phyloP scores from a whole-genome alignment of 2,329 filamentous ascomycete species.

The Byssothecium circinans region DNA sequence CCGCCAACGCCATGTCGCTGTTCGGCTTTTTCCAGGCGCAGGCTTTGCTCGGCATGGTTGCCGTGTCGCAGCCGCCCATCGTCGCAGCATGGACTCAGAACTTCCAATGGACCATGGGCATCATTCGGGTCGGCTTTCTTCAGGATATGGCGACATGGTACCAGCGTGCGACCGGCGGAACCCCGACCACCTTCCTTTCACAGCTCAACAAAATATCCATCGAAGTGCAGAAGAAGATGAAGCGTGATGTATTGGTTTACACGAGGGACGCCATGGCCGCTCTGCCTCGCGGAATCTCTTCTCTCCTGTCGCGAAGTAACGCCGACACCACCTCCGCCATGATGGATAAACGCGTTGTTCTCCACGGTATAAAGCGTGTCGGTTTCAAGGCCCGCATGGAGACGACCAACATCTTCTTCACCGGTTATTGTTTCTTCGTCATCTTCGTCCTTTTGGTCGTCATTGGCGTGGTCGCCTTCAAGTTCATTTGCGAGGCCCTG shows the following conservation, averaged over 20 bases:
- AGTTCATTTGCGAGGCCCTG: slow-evolving; percentile 75
- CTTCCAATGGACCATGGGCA: slow-evolving; percentile 98
- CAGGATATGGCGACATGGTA: slow-evolving; percentile 94
- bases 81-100: slow-evolving; percentile 94
- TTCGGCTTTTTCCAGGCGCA: slow-evolving; percentile 95
- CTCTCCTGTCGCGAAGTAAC: slow-evolving; percentile 49
- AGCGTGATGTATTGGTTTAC: slow-evolving; percentile 31
- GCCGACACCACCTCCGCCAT: slow-evolving; percentile 45
- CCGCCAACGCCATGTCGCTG: slow-evolving; percentile 89
- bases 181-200: slow-evolving; percentile 75
- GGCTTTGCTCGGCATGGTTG: slow-evolving; percentile 84
- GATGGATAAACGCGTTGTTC: slow-evolving; percentile 48
- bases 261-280: slow-evolving; percentile 2
- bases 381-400: slow-evolving; percentile 86
- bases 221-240: slow-evolving; percentile 78
- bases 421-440: slow-evolving; percentile 84
- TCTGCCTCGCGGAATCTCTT: slow-evolving; percentile 21
- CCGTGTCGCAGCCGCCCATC: slow-evolving; percentile 80
- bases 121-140: slow-evolving; percentile 84
- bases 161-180: slow-evolving; percentile 87
- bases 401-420: slow-evolving; percentile 89
- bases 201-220: slow-evolving; percentile 75
- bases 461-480: slow-evolving; percentile 74
- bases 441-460: slow-evolving; percentile 77
- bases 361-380: slow-evolving; percentile 85